Evolutionary conservation across 352 stramenopile genomes (phyloP).

Genomic region (Phytophthora aleatoria): DNA sequence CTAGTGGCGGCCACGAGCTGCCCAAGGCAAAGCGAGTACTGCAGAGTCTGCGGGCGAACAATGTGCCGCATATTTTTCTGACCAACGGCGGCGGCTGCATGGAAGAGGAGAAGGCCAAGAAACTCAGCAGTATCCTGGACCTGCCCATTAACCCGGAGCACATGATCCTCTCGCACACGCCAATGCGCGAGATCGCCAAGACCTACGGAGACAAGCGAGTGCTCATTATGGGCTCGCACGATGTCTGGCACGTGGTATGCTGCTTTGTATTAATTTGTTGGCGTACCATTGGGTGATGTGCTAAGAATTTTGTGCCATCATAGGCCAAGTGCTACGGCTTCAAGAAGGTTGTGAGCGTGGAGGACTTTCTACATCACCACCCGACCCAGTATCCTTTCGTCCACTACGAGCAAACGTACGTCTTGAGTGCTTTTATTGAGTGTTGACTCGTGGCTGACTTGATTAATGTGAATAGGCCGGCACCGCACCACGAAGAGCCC

Average conservation of each 20-base stretch:
- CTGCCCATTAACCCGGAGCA: constrained; percentile 70
- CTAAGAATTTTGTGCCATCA: background rate
- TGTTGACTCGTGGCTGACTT: background rate
- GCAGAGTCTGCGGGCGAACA: constrained; percentile 55
- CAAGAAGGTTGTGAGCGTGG: constrained; percentile 75
- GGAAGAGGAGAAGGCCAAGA: constrained; percentile 84
- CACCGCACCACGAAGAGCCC: constrained; percentile 66
- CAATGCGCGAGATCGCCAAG: constrained; percentile 80
- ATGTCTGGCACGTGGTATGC: constrained; percentile 80
- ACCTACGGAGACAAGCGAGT: constrained; percentile 79
- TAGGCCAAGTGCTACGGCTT: constrained; percentile 81
- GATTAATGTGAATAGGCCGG: constrained; percentile 30
- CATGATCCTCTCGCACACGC: constrained; percentile 89
- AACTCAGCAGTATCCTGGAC: constrained; percentile 65
- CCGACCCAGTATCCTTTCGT: constrained; percentile 86
- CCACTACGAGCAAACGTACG: constrained; percentile 68
- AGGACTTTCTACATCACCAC: constrained; percentile 72
- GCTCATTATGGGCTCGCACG: constrained; percentile 86
- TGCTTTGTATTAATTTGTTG: background rate
- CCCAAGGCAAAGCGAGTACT: constrained; percentile 73
- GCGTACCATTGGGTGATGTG: background rate
- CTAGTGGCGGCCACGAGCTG: constrained; percentile 74
- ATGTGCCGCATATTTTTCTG: constrained; percentile 89
- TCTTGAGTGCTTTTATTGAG: background rate
- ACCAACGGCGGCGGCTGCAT: constrained; percentile 91